These are phyloP conservation scores for Pyrus hybrid DNA, from an alignment of 331 rosid genomes.

Conservation along the genomic window DNA sequence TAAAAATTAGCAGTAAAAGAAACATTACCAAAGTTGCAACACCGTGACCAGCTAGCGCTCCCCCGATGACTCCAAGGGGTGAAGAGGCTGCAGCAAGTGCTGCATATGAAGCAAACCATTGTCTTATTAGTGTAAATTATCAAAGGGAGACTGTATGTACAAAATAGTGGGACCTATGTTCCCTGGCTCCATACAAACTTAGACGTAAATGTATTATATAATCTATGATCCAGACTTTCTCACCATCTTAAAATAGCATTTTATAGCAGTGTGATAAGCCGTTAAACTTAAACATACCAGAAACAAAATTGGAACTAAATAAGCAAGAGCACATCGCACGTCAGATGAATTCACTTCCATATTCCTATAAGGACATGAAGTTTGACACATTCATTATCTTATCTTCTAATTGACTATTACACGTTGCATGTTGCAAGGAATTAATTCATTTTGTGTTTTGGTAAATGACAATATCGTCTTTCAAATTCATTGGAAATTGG, in stretches of 20 bases:
- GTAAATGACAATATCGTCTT: slow-evolving; percentile 1
- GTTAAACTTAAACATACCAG: background rate
- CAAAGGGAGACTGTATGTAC: background rate
- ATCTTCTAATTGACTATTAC: background rate
- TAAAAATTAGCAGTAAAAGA: background rate
- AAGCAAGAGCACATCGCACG: background rate
- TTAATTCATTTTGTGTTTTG: background rate
- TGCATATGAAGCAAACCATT: slow-evolving; percentile 26
- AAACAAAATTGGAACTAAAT: background rate
- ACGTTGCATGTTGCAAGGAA: background rate
- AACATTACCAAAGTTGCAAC: slow-evolving; percentile 80
- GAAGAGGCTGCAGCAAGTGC: slow-evolving; percentile 99
- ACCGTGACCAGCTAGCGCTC: slow-evolving; percentile 93
- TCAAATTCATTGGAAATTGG: slow-evolving; percentile 5
- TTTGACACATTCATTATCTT: background rate
- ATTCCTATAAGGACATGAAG: no score
- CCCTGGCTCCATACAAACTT: background rate
- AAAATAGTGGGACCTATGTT: background rate
- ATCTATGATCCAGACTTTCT: no score
- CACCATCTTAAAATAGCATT: no score
- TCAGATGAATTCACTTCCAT: background rate
- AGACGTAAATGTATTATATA: background rate
- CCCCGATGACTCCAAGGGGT: slow-evolving; percentile 91
- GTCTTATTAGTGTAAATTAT: background rate
- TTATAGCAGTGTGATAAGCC: no score